A percentile compares a stretch with the other conserved stretches of the same genome.
Evolutionary conservation across 768 basidiomycete genomes (phyloP).

Genomic region (Postia placenta): DNA sequence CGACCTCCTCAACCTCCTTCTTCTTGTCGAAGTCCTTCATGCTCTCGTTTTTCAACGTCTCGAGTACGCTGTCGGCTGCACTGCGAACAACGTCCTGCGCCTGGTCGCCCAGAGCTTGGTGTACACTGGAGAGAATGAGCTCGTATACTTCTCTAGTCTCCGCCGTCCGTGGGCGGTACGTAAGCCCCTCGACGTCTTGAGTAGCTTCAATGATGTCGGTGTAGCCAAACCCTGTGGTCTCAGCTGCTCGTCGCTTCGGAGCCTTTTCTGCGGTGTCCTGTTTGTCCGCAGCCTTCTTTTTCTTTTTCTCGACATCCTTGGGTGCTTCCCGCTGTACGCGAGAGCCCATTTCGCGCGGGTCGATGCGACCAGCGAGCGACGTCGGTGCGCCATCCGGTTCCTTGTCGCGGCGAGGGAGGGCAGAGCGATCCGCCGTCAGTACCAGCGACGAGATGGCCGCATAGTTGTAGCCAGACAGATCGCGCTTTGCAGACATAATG

Average conservation of each 20-base stretch:
- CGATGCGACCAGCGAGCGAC: conserved; percentile 85
- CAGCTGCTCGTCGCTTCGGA: conserved; percentile 46
- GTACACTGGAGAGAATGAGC: conserved; percentile 78
- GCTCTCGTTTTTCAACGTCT: conserved; percentile 62
- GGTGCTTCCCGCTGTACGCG: conserved; percentile 77
- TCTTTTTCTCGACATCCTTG: conserved; percentile 90
- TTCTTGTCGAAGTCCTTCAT: conserved; percentile 10
- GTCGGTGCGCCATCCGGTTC: conserved; percentile 97
- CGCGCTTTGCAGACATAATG: conserved; percentile 54
- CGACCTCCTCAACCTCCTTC: conserved; percentile 80
- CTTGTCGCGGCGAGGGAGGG: conserved; percentile 80
- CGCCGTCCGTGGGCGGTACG: conserved; percentile 87
- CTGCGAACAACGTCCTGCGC: conserved; percentile 94
- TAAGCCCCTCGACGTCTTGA: conserved; percentile 86
- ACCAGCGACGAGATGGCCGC: conserved; percentile 92
- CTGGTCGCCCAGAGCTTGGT: conserved; percentile 84
- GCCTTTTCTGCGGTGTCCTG: conserved; percentile 56
- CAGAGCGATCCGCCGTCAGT: conserved; percentile 83
- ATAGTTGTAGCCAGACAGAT: conserved; percentile 93
- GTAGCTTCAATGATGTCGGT: conserved; percentile 93
- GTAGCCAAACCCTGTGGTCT: conserved; percentile 69
- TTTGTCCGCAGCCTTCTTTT: conserved; percentile 70
- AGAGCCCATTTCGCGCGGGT: conserved; percentile 90
- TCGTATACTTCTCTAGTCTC: conserved; percentile 96
- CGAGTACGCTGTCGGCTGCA: conserved; percentile 89